Conservation (phyloP, 768 basidiomycete species). For the Lactifluus rugatus region DNA sequence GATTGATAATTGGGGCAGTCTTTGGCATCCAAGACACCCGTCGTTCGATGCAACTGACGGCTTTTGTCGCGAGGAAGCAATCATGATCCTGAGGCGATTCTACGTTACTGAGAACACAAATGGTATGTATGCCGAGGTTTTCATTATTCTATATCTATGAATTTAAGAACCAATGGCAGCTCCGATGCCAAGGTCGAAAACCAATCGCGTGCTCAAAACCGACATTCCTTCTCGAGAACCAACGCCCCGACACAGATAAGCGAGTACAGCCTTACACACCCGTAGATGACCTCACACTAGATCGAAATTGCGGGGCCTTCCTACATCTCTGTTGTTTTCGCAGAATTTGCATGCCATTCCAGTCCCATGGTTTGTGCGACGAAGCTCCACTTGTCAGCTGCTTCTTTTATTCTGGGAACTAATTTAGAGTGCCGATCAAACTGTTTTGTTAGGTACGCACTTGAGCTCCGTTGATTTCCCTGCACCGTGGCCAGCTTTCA, state of each 20-base stretch:
- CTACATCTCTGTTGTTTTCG: neutral
- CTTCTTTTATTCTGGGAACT: constrained; percentile 56
- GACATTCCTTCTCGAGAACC: constrained; percentile 39
- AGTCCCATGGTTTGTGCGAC: constrained; percentile 57
- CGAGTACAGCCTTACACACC: neutral
- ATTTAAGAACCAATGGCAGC: constrained; percentile 39
- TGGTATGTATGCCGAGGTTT: constrained; percentile 52
- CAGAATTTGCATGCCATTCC: constrained; percentile 19
- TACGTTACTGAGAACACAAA: constrained; percentile 87
- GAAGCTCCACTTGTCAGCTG: constrained; percentile 71
- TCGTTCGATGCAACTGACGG: constrained; percentile 59
- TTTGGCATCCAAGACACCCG: constrained; percentile 64
- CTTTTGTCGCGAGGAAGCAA: constrained; percentile 42
- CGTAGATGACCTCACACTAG: neutral
- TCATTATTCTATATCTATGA: neutral
- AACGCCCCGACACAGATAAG: constrained; percentile 11
- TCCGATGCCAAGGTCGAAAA: constrained; percentile 82
- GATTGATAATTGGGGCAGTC: constrained; percentile 30
- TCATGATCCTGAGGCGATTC: constrained; percentile 50
- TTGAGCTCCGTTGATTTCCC: constrained; percentile 69
- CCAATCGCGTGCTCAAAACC: constrained; percentile 75
- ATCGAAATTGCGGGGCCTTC: neutral
- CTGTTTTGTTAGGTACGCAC: constrained; percentile 25
- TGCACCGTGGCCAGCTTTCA: constrained; percentile 72
- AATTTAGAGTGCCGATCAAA: neutral